Base-by-base conservation (phyloP, 768 basidiomycete species). In the Hypholoma fasciculare region DNA sequence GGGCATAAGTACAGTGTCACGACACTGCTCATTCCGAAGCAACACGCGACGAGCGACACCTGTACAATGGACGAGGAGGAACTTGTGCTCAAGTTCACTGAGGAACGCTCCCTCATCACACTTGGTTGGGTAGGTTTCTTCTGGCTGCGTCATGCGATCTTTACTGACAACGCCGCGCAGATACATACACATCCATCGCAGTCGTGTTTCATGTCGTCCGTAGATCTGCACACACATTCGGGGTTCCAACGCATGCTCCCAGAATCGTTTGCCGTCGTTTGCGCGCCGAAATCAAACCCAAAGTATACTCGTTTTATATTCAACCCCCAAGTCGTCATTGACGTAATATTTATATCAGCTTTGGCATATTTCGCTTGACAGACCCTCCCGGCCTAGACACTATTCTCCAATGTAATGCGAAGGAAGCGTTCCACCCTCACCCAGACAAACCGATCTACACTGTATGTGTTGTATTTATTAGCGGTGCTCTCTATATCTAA, bases 111-210 rank as follows among this genome's bases (percentile, higher is more conserved):
- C 63, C 71, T 96, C 65, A 88, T 96, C 50, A 94, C 94, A 7
- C 82, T 96, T 48, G 95, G 94, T 59, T 97, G 94, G 94, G 93
- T 95, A 63, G 61, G 63, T 58, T 13, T 3, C 87, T 75, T 7
- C 30, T 65, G 54, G 56, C 56, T 54, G 42, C 50, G 26, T 49
- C 37, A 56, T 17, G 43, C 17, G 14, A 52, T 50, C 52, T 3
- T 20, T 11, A 46, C 49, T 13, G 20, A 53, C 57, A 30, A 47
- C 51, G 27, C 19, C 12, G 17, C 49, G 16, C 67, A 95, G 92
- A 96, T 96, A 64, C 94, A 95, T 73, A 95, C 92, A 0, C 94
- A 96, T 69, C 94, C 94, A 1, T 89, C 92, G 4, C 94, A 95
- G 63, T 88, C 89, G 54, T 94, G 93, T 71, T 97, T 97, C 76